Percentiles rank a stretch among this genome's conserved stretches.
These are phyloP conservation scores for Epichloe sibirici DNA, from an alignment of 2,329 filamentous ascomycete species.

Conservation along the genomic window DNA sequence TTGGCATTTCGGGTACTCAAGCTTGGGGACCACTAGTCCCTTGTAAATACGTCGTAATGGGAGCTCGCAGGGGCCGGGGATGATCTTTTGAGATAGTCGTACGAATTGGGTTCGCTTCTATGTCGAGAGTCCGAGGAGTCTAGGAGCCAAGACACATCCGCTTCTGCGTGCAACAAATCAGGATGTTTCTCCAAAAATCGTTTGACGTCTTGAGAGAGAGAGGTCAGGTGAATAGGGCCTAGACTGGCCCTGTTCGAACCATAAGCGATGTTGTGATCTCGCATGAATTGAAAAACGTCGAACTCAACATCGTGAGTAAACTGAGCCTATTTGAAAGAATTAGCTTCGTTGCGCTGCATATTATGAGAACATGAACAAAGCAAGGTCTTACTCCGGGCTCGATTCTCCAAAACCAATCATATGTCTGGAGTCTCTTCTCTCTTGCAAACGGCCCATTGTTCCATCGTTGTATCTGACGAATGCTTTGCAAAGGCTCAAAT, in stretches of 20 bases:
- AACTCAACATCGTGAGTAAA: conserved; percentile 57
- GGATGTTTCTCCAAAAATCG: conserved; percentile 33
- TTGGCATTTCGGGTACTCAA: neutral
- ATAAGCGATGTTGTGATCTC: conserved; percentile 71
- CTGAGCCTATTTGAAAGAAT: conserved; percentile 27
- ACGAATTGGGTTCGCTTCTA: neutral
- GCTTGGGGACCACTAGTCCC: conserved; percentile 5
- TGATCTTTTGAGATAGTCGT: neutral
- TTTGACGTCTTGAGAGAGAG: conserved; percentile 32
- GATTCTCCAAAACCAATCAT: conserved; percentile 49
- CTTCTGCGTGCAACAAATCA: conserved; percentile 32
- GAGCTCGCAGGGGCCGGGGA: neutral
- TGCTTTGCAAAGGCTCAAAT: conserved; percentile 53
- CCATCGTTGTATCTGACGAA: conserved; percentile 72
- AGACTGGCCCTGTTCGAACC: conserved; percentile 44
- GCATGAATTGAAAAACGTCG: conserved; percentile 78
- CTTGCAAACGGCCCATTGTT: conserved; percentile 74
- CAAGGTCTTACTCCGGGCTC: conserved; percentile 41
- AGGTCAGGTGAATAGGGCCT: conserved; percentile 29
- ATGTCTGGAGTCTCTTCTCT: conserved; percentile 54
- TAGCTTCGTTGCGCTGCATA: neutral
- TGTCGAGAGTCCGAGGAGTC: neutral
- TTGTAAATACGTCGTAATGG: neutral
- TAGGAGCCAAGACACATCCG: conserved; percentile 37
- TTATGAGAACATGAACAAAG: neutral